phyloP scores from a whole-genome alignment of 2,329 filamentous ascomycete species.

The Hortaea sp. region DNA sequence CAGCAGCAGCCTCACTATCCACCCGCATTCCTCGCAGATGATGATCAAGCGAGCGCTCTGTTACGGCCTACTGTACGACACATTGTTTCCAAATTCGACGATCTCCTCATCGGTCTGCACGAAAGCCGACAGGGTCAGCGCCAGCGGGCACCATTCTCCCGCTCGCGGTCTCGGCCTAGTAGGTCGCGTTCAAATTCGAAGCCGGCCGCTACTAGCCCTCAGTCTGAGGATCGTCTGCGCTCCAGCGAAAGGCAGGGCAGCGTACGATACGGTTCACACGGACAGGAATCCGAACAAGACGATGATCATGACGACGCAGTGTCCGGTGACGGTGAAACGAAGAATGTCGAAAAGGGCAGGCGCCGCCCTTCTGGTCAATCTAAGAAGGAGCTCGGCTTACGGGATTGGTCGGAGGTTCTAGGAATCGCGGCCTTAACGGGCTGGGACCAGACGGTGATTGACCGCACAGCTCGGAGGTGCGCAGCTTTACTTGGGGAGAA shows the following conservation, averaged over 20 bases:
- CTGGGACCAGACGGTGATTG: constrained; percentile 55
- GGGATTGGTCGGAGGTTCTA: constrained; percentile 80
- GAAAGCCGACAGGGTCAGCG: constrained; percentile 30
- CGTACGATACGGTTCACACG: no score
- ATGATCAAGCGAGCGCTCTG: constrained; percentile 54
- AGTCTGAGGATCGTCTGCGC: no score
- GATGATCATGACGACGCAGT: no score
- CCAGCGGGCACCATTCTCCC: constrained; percentile 3
- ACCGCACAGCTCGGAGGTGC: constrained; percentile 63
- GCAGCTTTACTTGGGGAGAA: constrained; percentile 62
- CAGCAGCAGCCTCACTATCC: background rate
- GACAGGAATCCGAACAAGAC: no score
- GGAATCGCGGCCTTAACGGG: constrained; percentile 67
- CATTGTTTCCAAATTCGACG: constrained; percentile 59
- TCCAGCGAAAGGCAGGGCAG: no score
- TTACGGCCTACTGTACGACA: constrained; percentile 61
- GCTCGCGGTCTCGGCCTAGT: constrained; percentile 1
- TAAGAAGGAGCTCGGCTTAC: constrained; percentile 32
- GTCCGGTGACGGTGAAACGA: no score
- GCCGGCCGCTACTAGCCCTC: background rate
- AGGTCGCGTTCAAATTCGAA: background rate
- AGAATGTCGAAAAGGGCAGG: no score
- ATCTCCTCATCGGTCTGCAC: constrained; percentile 60
- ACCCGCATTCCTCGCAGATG: constrained; percentile 57
- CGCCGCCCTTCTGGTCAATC: background rate